Base-by-base conservation (phyloP, 768 basidiomycete genomes). In the Suillus placidus region DNA sequence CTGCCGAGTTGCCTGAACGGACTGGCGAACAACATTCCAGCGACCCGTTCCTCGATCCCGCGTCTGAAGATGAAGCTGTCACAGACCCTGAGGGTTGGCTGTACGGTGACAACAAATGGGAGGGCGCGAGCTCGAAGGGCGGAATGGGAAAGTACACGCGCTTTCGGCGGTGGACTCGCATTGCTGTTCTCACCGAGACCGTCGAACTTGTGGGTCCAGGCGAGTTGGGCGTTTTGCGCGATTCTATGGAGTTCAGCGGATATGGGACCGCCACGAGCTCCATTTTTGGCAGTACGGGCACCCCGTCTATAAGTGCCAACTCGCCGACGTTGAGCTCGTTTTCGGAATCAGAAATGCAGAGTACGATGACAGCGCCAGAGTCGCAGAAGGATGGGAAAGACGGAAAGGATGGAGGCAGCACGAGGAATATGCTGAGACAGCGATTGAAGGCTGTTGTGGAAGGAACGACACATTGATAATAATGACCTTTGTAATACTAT, bases 81-180 rank as follows among this genome's bases (percentile, higher is more conserved):
- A 97, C 95, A 2, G 95, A 98, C 73, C 73, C 82, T 4, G 94
- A 96, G 66, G 95, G 95, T 5, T 98, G 95, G 95, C 85, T 95
- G 7, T 97, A 95, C 71, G 91, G 89, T 2, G 95, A 96, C 70
- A 98, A 98, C 76, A 97, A 97, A 75, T 98, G 95, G 95, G 95
- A 97, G 73, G 84, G 80, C 23, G 81, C 85, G 54, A 88, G 87
- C 62, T 80, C 81, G 63, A 91, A 89, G 69, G 93, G 93, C 57
- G 93, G 94, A 7, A 85, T 96, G 79, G 92, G 95, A 75, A 95
- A 95, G 89, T 96, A 92, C 75, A 97, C 95, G 0, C 86, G 95
- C 16, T 89, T 88, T 72, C 79, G 95, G 62, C 83, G 93, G 58
- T 97, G 95, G 95, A 91, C 91, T 0, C 88, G 95, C 58, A 82